Conservation (phyloP, 1,284 basidiomycete genomes). For the Microbotryum lychnidis-dioicae region DNA sequence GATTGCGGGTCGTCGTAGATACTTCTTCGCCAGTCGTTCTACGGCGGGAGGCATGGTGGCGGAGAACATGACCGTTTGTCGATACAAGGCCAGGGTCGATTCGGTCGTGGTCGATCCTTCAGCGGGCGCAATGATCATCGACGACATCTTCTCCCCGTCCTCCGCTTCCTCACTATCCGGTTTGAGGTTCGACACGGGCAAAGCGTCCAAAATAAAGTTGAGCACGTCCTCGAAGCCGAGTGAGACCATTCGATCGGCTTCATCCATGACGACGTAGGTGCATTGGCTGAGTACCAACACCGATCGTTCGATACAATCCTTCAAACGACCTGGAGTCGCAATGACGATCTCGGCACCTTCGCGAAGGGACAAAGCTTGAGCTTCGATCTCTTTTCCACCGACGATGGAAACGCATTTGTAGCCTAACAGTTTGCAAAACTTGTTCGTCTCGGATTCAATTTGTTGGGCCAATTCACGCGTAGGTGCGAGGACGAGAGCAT, state of each 20-base stretch:
- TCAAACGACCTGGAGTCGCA: slow-evolving; percentile 92
- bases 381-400: slow-evolving; percentile 85
- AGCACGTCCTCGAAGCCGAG: slow-evolving; percentile 92
- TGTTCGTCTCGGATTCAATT: slow-evolving; percentile 84
- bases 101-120: slow-evolving; percentile 10
- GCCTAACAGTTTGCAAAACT: slow-evolving; percentile 79
- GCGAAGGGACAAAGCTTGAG: slow-evolving; percentile 90
- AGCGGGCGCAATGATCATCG: slow-evolving; percentile 28
- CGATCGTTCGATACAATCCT: slow-evolving; percentile 92
- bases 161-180: slow-evolving; percentile 52
- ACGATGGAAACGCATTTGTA: slow-evolving; percentile 94
- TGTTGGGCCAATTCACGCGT: slow-evolving; percentile 97
- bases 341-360: slow-evolving; percentile 97
- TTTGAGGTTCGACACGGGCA: slow-evolving; percentile 76
- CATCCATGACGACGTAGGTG: slow-evolving; percentile 97
- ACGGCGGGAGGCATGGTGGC: slow-evolving; percentile 98
- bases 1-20: slow-evolving; percentile 80
- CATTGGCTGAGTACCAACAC: slow-evolving; percentile 93
- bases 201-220: slow-evolving; percentile 86
- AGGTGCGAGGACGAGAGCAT: slow-evolving; percentile 85
- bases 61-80: slow-evolving; percentile 60
- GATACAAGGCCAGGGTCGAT: slow-evolving; percentile 32
- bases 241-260: slow-evolving; percentile 97
- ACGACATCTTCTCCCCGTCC: slow-evolving; percentile 35
- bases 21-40: slow-evolving; percentile 86